phyloP scores from a whole-genome alignment of 345 rosid genomes.

The Sisymbrium irio region DNA sequence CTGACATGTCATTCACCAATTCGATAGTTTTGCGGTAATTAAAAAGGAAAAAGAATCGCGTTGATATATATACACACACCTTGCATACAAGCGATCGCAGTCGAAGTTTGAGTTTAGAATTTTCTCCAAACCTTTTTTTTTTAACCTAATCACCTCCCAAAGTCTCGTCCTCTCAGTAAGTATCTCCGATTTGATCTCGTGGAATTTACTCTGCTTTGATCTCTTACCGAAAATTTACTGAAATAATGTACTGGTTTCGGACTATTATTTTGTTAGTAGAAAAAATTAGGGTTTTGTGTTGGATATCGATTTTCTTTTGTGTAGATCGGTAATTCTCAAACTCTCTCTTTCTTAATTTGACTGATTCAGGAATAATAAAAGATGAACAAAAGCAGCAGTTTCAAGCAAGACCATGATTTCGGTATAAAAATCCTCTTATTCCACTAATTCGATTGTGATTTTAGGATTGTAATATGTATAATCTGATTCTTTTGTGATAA shows the following conservation, averaged over 20 bases:
- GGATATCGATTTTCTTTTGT: not conserved
- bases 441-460: too few species aligned
- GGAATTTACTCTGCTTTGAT: not conserved
- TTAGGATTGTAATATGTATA: too few species aligned
- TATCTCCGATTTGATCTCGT: not conserved
- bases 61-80: not conserved
- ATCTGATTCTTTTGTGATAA: too few species aligned
- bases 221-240: too few species aligned
- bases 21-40: not conserved
- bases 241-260: not conserved
- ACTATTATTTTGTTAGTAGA: not conserved
- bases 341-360: too few species aligned
- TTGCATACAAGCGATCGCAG: not conserved
- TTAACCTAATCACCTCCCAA: too few species aligned
- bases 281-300: not conserved
- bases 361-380: not conserved
- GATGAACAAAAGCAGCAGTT: constrained; percentile 1
- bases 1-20: not conserved
- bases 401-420: constrained; percentile 16
- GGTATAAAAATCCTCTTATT: not conserved
- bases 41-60: not conserved
- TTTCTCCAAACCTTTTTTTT: not conserved
- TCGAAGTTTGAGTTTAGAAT: not conserved
- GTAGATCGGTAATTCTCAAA: not conserved
- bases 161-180: not conserved